Conservation (phyloP, 78 protist genomes). For the Isochrysis galbana region DNA sequence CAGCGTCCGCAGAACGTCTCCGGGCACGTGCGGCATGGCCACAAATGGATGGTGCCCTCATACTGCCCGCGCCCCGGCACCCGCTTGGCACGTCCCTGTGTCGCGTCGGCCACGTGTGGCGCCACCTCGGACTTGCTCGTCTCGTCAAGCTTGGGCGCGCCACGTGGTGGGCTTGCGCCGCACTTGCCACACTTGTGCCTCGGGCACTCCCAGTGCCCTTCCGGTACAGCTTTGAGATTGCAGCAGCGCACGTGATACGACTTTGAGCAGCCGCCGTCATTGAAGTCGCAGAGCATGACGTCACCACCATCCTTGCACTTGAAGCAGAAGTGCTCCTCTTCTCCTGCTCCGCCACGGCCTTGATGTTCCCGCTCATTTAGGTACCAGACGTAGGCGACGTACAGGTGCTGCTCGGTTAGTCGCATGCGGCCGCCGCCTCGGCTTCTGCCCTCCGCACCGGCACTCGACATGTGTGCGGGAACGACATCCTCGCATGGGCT, state of each 20-base stretch:
- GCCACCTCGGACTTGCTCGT: not conserved
- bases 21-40: not conserved
- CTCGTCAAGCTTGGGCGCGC: not conserved
- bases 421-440: not conserved
- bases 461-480: not conserved
- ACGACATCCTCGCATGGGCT: not conserved
- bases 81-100: no score
- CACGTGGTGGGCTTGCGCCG: not conserved
- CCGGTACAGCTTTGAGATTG: not conserved
- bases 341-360: not conserved
- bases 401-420: not conserved
- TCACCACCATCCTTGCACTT: slow-evolving; percentile 24
- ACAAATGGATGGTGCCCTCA: not conserved
- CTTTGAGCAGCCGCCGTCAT: not conserved
- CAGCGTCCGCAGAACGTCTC: not conserved
- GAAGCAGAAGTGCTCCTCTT: slow-evolving; percentile 2
- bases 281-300: not conserved
- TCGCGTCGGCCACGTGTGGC: no score
- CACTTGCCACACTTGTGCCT: not conserved
- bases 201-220: slow-evolving; percentile 6
- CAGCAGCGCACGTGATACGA: not conserved
- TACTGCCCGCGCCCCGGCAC: no score
- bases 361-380: not conserved
- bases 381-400: not conserved
- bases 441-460: not conserved